Conservation (phyloP, 257 asterid genomes). For the Solanum etuberosum region DNA sequence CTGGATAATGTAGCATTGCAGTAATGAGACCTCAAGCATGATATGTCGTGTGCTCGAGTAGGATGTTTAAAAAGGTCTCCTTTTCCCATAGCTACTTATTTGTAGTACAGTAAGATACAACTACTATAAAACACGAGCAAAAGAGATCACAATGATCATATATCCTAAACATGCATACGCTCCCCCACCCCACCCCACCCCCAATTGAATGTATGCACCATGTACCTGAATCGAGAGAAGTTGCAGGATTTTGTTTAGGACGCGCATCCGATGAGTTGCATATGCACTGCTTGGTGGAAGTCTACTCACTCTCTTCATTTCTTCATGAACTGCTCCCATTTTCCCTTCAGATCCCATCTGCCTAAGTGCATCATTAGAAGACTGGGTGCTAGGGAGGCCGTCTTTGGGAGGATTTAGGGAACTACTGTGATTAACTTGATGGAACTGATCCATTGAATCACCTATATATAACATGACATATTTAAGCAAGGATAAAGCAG, state of each 20-base stretch:
- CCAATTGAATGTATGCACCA: not conserved
- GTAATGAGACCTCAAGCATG: not conserved
- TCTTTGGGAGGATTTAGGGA: constrained; percentile 11
- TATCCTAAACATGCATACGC: not conserved
- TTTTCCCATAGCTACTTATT: not conserved
- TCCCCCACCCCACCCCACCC: not conserved
- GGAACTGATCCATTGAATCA: not conserved
- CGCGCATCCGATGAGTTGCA: constrained; percentile 64
- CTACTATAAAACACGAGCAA: not conserved
- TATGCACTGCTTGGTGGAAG: constrained; percentile 59
- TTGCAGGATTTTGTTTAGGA: constrained; percentile 51
- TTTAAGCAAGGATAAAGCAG: not conserved
- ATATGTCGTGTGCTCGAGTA: not conserved
- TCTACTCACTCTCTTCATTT: constrained; percentile 33
- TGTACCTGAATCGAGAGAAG: constrained; percentile 55
- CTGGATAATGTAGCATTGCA: not conserved
- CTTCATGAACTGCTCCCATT: constrained; percentile 42
- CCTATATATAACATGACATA: not conserved
- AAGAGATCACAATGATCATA: not conserved
- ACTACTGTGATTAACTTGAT: not conserved
- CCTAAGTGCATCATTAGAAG: constrained; percentile 1
- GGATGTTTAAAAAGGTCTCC: not conserved
- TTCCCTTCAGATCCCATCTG: constrained; percentile 33
- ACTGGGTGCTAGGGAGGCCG: constrained; percentile 6
- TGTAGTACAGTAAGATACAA: not conserved